Base-by-base conservation (phyloP, 2,329 filamentous ascomycete species). In the Beauveria bassiana region DNA sequence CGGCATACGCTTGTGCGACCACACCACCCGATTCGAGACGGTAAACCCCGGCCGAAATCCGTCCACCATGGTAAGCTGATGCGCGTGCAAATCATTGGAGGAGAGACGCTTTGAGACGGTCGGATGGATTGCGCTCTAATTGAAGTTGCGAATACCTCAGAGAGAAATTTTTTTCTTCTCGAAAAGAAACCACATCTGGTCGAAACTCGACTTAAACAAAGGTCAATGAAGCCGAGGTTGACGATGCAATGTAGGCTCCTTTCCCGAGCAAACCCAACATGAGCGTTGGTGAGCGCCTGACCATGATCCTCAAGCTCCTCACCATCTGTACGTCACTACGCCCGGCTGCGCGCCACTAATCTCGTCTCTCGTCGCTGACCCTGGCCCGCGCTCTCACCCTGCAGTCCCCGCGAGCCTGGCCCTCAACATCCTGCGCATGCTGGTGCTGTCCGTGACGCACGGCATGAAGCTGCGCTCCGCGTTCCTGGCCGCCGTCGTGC, bases 191-290 rank as follows among this genome's bases (percentile, higher is more conserved):
- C 9, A 10, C 20, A 24, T 10, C 7, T 10, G n/a, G 28, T 58
- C 45, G 20, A 4, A 6, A 24, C 14, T 43, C 14, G 43, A 46
- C 12, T 20, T 7, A 18, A 5, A 42, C 12, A 45, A 28, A 28
- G 5, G 16, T 22, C 31, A 31, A 38, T 34, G 12, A 22, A 20
- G 10, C 16, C 47, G 24, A 51, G 16, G 34, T 49, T 59, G 38
- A 59, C 38, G 1, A 22, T 20, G 38, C 57, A 43, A 45, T 50
- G 31, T 43, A 61, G 63, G 59, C 56, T 34, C 20, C 7, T 53
- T 53, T 45, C 45, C 59, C 61, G 24, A 51, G 61, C 54, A 68
- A 66, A 45, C 67, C 66, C n/a, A 59, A 61, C 24, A 62, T 69
- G 26, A 68, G 65, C 16, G 43, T 65, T 28, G 40, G 62, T 14